Conservation (phyloP, 1,284 basidiomycete genomes). For the Porodaedalea pini region DNA sequence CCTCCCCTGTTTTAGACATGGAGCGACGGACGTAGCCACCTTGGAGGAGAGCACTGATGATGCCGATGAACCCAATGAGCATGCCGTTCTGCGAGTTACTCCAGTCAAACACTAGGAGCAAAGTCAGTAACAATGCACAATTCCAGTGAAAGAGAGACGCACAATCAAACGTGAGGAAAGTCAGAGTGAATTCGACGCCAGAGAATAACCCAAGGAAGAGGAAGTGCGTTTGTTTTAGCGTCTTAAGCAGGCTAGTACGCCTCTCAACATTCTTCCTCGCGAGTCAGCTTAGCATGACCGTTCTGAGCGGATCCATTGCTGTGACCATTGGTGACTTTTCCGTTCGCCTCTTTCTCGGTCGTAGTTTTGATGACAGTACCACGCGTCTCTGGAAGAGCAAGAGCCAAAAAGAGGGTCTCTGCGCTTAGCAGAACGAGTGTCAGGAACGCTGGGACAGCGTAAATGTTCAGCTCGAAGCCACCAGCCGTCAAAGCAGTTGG, state of each 20-base stretch:
- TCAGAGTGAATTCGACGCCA: constrained; percentile 88
- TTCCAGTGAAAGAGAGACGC: constrained; percentile 32
- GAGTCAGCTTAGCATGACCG: constrained; percentile 20
- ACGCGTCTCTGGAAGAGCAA: constrained; percentile 78
- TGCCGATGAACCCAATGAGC: constrained; percentile 83
- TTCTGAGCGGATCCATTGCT: constrained; percentile 19
- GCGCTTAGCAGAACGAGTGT: constrained; percentile 66
- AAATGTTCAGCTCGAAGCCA: constrained; percentile 75
- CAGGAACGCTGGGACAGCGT: constrained; percentile 78
- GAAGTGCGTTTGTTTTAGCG: constrained; percentile 69
- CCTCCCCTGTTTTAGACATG: constrained; percentile 68
- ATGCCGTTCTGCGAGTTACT: constrained; percentile 86
- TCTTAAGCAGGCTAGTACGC: constrained; percentile 48
- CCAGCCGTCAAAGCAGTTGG: constrained; percentile 53
- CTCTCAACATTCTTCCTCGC: constrained; percentile 41
- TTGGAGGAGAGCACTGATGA: constrained; percentile 83
- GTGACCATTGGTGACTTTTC: constrained; percentile 23
- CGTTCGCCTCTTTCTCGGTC: constrained; percentile 24
- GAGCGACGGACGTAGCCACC: constrained; percentile 86
- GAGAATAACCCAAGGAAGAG: constrained; percentile 85
- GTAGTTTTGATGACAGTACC: constrained; percentile 36
- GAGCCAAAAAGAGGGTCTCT: constrained; percentile 69
- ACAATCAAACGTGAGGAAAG: constrained; percentile 87
- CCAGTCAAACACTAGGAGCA: constrained; percentile 71
- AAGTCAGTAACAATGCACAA: background rate